A percentile compares a stretch with the other conserved stretches of the same genome.
These are phyloP conservation scores for Nemania diffusa DNA, from an alignment of 2,329 filamentous ascomycete species.

Conservation along the genomic window DNA sequence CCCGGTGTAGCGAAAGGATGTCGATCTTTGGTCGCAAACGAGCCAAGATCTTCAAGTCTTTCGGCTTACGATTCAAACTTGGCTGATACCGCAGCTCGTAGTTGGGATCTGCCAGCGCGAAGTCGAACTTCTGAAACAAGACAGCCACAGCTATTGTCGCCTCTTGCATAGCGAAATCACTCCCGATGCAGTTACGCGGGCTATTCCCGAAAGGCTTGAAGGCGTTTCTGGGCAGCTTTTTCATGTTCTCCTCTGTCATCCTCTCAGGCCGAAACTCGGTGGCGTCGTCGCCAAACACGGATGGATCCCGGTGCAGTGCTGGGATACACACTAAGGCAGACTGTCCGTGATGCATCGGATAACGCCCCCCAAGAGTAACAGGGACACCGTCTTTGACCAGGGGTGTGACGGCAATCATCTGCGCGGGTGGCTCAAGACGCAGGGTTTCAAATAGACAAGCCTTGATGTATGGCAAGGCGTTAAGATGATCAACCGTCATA, in stretches of 20 bases:
- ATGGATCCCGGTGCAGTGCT: constrained; percentile 54
- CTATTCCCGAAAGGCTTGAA: constrained; percentile 34
- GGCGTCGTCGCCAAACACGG: constrained; percentile 56
- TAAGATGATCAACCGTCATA: constrained; percentile 59
- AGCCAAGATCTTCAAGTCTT: constrained; percentile 28
- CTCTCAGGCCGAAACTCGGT: constrained; percentile 58
- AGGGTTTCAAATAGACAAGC: constrained; percentile 64
- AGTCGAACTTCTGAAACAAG: constrained; percentile 36
- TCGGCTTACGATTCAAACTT: constrained; percentile 24
- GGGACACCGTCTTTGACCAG: constrained; percentile 49
- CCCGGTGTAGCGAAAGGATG: constrained; percentile 21
- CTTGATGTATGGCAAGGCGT: constrained; percentile 62
- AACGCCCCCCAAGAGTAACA: constrained; percentile 48
- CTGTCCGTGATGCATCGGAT: constrained; percentile 49
- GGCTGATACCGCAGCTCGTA: constrained; percentile 27
- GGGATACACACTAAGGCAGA: constrained; percentile 48
- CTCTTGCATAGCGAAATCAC: constrained; percentile 34
- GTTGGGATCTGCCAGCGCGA: constrained; percentile 30
- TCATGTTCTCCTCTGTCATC: constrained; percentile 57
- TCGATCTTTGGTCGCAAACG: constrained; percentile 21
- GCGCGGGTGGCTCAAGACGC: constrained; percentile 45
- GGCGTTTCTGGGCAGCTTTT: constrained; percentile 42
- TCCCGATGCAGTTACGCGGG: constrained; percentile 29
- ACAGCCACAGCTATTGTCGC: constrained; percentile 26
- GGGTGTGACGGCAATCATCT: constrained; percentile 49